Percentiles rank a stretch among this genome's conserved stretches.
These are phyloP conservation scores for Pseudogymnoascus sp. DNA, from an alignment of 2,329 filamentous ascomycete species.

Conservation along the genomic window DNA sequence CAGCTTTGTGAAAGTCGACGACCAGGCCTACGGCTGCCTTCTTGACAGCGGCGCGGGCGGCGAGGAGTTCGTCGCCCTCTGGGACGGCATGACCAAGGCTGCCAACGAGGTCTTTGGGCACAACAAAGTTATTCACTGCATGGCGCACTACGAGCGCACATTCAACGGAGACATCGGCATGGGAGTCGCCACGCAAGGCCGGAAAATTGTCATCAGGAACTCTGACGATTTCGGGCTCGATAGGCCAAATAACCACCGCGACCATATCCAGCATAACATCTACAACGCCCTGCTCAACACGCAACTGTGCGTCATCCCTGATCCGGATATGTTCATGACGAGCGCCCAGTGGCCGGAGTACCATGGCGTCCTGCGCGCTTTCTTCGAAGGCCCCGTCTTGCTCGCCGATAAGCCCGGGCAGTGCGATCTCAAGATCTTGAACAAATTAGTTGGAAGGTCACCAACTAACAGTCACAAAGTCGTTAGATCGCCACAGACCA, in stretches of 20 bases:
- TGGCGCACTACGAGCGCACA: constrained; percentile 12
- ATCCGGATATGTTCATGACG: constrained; percentile 13
- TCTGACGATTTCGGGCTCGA: constrained; percentile 11
- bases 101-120: constrained; percentile 12
- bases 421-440: constrained; percentile 4
- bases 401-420: constrained; percentile 11
- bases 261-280: constrained; percentile 12
- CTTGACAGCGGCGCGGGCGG: constrained; percentile 10
- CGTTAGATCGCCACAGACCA: constrained; percentile 7
- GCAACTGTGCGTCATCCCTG: constrained; percentile 9
- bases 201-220: constrained; percentile 12
- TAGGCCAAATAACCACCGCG: neutral
- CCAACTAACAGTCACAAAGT: constrained; percentile 5
- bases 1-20: constrained; percentile 13
- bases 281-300: constrained; percentile 11
- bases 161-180: constrained; percentile 13
- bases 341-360: constrained; percentile 12
- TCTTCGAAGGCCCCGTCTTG: constrained; percentile 12
- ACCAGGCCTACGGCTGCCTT: constrained; percentile 11
- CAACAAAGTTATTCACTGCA: constrained; percentile 12
- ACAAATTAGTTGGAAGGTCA: constrained; percentile 11
- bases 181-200: constrained; percentile 10
- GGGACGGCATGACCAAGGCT: constrained; percentile 11
- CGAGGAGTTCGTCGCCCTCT: constrained; percentile 10
- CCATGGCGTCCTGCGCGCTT: constrained; percentile 12